Conservation (phyloP, 1,139 yeast genomes). For the Oligophagozyma castellii region DNA sequence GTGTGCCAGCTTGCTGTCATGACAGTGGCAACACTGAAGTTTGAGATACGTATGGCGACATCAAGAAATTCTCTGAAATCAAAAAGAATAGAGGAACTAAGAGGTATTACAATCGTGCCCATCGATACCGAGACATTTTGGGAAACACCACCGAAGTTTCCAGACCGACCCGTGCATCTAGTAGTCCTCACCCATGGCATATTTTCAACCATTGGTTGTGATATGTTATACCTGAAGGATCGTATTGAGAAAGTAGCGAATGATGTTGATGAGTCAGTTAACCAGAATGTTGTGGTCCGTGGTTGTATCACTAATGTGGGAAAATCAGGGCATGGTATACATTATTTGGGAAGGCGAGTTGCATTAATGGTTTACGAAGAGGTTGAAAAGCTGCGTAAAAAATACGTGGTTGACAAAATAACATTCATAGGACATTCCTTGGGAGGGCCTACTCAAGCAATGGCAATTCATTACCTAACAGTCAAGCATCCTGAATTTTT, state of each 20-base stretch:
- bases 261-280: constrained; percentile 11
- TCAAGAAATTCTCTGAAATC: constrained; percentile 9
- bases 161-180: constrained; percentile 38
- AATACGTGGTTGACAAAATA: constrained; percentile 32
- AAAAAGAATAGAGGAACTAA: constrained; percentile 3
- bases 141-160: constrained; percentile 32
- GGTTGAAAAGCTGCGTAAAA: constrained; percentile 26
- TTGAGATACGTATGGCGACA: constrained; percentile 19
- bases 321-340: constrained; percentile 49
- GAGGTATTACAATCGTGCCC: constrained; percentile 25
- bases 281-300: constrained; percentile 37
- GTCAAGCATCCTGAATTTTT: constrained; percentile 43
- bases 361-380: constrained; percentile 43
- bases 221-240: constrained; percentile 49
- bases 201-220: constrained; percentile 52
- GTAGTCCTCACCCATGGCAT: constrained; percentile 53
- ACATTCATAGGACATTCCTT: constrained; percentile 56
- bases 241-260: constrained; percentile 31
- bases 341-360: constrained; percentile 44
- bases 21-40: constrained; percentile 26
- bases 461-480: constrained; percentile 41
- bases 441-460: constrained; percentile 54
- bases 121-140: constrained; percentile 41
- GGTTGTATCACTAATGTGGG: constrained; percentile 49
- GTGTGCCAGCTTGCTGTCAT: constrained; percentile 39